Conservation (phyloP, 2,329 filamentous ascomycete species). For the Colletotrichum shisoi region DNA sequence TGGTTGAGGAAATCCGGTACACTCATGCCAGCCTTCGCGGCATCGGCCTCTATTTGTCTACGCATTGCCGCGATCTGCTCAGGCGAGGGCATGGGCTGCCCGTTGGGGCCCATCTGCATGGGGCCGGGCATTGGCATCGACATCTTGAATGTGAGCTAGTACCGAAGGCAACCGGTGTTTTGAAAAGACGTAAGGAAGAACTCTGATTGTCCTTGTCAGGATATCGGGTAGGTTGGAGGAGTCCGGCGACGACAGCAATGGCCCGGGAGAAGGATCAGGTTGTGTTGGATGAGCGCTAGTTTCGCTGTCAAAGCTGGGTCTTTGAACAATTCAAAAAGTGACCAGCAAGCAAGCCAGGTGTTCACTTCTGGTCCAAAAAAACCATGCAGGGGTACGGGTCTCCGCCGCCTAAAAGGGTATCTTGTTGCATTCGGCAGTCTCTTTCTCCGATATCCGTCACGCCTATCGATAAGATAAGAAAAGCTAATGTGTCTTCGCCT, state of each 20-base stretch:
- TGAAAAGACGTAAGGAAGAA: conserved; percentile 9
- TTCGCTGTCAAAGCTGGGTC: conserved; percentile 19
- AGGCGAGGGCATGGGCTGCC: conserved; percentile 59
- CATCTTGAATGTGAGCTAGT: conserved; percentile 26
- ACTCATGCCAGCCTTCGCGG: conserved; percentile 82
- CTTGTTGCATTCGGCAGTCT: conserved; percentile 16
- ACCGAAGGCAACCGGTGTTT: conserved; percentile 25
- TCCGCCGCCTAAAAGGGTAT: not conserved
- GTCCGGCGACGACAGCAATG: conserved; percentile 17
- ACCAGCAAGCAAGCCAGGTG: conserved; percentile 40
- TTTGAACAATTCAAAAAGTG: conserved; percentile 27
- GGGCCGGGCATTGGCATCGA: conserved; percentile 46
- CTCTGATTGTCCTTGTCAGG: conserved; percentile 10
- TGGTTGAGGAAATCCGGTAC: conserved; percentile 83
- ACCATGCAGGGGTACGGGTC: conserved; percentile 31
- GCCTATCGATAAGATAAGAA: conserved; percentile 34
- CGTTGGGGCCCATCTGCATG: conserved; percentile 48
- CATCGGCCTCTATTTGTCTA: conserved; percentile 81
- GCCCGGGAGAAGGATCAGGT: conserved; percentile 6
- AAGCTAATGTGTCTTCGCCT: conserved; percentile 1
- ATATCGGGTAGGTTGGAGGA: conserved; percentile 13
- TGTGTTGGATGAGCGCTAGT: conserved; percentile 18
- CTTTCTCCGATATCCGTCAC: conserved; percentile 36
- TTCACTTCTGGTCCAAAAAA: conserved; percentile 39
- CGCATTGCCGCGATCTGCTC: conserved; percentile 89